Evolutionary conservation across 1,284 basidiomycete genomes (phyloP), one percentile per base, ranked within the genome.

Genomic region (Puccinia triticina): DNA sequence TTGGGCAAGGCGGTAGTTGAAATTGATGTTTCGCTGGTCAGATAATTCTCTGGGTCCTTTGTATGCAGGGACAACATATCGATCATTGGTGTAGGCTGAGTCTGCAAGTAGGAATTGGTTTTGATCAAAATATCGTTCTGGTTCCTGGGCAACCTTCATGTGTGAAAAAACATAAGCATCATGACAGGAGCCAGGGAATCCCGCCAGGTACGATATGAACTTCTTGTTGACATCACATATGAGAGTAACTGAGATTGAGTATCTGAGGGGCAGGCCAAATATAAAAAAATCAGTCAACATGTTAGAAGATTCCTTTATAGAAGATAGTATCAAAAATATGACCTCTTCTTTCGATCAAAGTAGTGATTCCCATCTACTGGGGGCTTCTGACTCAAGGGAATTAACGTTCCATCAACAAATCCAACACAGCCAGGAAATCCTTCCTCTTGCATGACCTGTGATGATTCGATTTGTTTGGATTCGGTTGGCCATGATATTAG

Each of bases 141-240:
- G 72, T 21, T 74, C 26, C 18, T 74, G 72, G 18, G 46, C 34
- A 53, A 74, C 2, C 14, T 53, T n/a, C 72, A 74, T 74, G 10
- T 55, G 32, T 34, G 23, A 50, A 23, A 57, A 74, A 10, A 74
- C 72, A 55, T 53, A 74, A 18, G 11, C 1, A 74, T 74, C 18
- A 34, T 74, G 72, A 29, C 72, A 74, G 29, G 72, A 53, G 1
- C 48, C 53, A 21, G n/a, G 72, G n/a, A 26, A 55, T 1, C 72
- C 21, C 2, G 72, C 72, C 2, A 48, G 53, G n/a, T 48, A 50
- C 2, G 43, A 48, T 4, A 50, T 48, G 43, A 73, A 73, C 2
- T 50, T 73, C 29, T 73, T 73, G 46, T 48, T 73, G 2, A 73
- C 26, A 21, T 73, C 71, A 73, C 71, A 73, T 10, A 73, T 10